Evolutionary conservation across 768 basidiomycete genomes (phyloP).

Genomic region (Strobilomyces echinocephalus): DNA sequence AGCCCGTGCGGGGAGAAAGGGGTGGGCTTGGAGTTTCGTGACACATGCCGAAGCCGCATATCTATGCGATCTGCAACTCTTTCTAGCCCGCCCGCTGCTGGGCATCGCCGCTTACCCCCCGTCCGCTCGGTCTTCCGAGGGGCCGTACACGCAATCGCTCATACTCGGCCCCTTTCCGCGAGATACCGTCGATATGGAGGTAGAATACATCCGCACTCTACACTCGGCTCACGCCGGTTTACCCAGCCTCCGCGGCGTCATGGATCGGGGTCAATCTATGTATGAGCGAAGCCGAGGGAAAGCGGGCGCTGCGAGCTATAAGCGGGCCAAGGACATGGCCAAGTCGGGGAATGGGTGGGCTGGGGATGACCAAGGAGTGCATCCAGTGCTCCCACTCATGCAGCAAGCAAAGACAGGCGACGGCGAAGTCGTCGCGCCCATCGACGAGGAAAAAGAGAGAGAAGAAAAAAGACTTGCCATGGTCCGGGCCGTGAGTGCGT

Average conservation of each 20-base stretch:
- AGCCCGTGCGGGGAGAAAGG: slow-evolving; percentile 89
- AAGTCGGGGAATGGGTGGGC: slow-evolving; percentile 67
- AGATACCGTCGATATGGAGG: slow-evolving; percentile 74
- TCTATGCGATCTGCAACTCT: slow-evolving; percentile 88
- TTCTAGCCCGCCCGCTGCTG: slow-evolving; percentile 75
- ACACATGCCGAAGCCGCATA: slow-evolving; percentile 83
- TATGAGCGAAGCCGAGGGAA: slow-evolving; percentile 93
- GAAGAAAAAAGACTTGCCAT: slow-evolving; percentile 56
- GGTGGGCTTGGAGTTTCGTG: slow-evolving; percentile 96
- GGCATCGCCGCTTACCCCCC: slow-evolving; percentile 33
- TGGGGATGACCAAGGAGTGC: slow-evolving; percentile 53
- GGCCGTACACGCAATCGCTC: slow-evolving; percentile 65
- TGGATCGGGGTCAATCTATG: slow-evolving; percentile 86
- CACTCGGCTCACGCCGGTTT: slow-evolving; percentile 64
- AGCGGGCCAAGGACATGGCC: slow-evolving; percentile 82
- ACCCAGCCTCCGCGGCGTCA: slow-evolving; percentile 67
- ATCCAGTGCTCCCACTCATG: slow-evolving; percentile 58
- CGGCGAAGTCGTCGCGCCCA: slow-evolving; percentile 9
- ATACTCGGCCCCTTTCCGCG: slow-evolving; percentile 81
- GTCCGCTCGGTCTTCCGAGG: slow-evolving; percentile 45
- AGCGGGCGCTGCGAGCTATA: slow-evolving; percentile 80
- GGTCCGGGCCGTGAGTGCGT: slow-evolving; percentile 71
- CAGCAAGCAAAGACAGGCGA: slow-evolving; percentile 34
- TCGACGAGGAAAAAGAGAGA: slow-evolving; percentile 34
- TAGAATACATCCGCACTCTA: slow-evolving; percentile 69